These are phyloP conservation scores for Byssoonygena ceratinophila DNA, from an alignment of 2,329 filamentous ascomycete genomes.

Conservation along the genomic window DNA sequence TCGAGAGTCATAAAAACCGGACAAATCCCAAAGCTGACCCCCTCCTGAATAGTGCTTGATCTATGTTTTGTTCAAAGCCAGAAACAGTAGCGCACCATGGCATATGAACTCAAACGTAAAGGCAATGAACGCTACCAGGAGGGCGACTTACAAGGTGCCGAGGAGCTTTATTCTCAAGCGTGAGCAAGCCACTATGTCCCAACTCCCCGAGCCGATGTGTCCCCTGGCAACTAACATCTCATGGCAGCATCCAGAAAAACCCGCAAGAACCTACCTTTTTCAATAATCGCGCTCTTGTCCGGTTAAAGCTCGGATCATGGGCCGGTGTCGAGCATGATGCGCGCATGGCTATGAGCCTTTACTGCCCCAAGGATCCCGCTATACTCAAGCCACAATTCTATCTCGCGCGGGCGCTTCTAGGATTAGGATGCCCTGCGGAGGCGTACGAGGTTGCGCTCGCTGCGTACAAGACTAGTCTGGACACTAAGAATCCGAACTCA, in stretches of 20 bases:
- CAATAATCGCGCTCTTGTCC: conserved; percentile 78
- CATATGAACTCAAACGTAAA: conserved; percentile 34
- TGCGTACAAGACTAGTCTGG: conserved; percentile 62
- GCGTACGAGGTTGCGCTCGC: conserved; percentile 58
- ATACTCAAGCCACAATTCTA: conserved; percentile 78
- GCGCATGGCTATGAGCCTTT: conserved; percentile 58
- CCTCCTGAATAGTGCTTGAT: background rate
- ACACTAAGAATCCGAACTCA: conserved; percentile 55
- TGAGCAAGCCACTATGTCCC: too few relatives aligned
- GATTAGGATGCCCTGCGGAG: conserved; percentile 58
- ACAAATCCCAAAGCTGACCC: background rate
- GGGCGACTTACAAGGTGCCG: conserved; percentile 36
- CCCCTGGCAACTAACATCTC: background rate
- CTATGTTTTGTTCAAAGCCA: background rate
- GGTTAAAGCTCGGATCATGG: conserved; percentile 64
- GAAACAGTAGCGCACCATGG: conserved; percentile 20
- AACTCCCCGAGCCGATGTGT: too few relatives aligned
- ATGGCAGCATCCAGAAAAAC: conserved; percentile 62
- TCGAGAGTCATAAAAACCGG: too few relatives aligned
- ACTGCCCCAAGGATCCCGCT: conserved; percentile 38
- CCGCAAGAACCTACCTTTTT: conserved; percentile 67
- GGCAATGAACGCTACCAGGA: conserved; percentile 39
- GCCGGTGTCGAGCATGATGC: conserved; percentile 69
- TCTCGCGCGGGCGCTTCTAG: conserved; percentile 72
- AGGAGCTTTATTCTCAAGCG: conserved; percentile 40